Evolutionary conservation across 441 rosid genomes (phyloP), one percentile per base, ranked within the genome.

Genomic region (Populus hybrid): DNA sequence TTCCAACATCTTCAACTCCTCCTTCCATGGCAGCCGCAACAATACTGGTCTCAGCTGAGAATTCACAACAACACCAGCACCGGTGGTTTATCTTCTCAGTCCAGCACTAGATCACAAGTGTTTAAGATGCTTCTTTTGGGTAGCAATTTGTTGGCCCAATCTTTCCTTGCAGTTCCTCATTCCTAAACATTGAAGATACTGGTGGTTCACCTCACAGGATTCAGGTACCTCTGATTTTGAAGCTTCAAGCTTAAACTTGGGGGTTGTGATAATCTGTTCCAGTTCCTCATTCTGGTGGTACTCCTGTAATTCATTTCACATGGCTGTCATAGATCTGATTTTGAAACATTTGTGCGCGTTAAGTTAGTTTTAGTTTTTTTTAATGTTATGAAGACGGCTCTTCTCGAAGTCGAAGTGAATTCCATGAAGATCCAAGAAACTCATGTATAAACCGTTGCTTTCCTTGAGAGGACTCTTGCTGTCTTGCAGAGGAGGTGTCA

Each of bases 191-290:
- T 24, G 53, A 30, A 69, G 73, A 53, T 32, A 10, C 69, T 23
- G 42, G 30, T n/a, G 46, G 67, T 67, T 42, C n/a, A 24, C 18
- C 16, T 67, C 18, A 4, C 59, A 50, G 53, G 35, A 75, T 75
- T 50, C 32, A 46, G 78, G 67, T 75, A 68, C 11, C 23, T 40
- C 69, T 63, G 50, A 35, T 53, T 42, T 76, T 69, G 53, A 23
- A 69, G 18, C 16, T 76, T 14, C 9, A 18, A 18, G 61, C 8
- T 53, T 53, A 53, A 18, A 53, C 61, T 1, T 32, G 34, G 18
- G 2, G 61, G 61, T 18, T 53, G 1, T 53, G 61, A 53, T 18
- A 5, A 53, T 53, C 8, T 53, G 8, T 53, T 53, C 7, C 61
- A 53, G 21, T 6, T 53, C n/a, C 7, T 53, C 61, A 53, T 53